These are phyloP conservation scores for Gossypium davidsonii DNA, from an alignment of 441 rosid genomes.

Conservation along the genomic window DNA sequence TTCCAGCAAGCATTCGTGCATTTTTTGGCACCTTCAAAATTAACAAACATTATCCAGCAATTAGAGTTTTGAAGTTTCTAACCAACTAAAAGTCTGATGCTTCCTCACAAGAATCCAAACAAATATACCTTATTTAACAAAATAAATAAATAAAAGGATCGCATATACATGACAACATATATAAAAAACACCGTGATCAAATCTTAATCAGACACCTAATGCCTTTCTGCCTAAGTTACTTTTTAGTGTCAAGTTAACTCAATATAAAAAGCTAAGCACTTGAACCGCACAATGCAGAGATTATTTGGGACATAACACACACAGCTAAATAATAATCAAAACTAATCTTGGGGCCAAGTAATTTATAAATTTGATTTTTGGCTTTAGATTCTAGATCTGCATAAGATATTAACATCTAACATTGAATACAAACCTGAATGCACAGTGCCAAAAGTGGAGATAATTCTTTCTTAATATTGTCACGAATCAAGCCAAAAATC, in stretches of 20 bases:
- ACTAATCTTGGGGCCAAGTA: neutral
- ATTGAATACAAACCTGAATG: conserved; percentile 64
- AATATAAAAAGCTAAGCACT: neutral
- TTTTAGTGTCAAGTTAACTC: neutral
- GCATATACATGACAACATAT: neutral
- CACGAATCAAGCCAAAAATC: conserved; percentile 95
- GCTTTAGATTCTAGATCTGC: conserved; percentile 6
- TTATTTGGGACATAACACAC: neutral
- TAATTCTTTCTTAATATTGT: conserved; percentile 88
- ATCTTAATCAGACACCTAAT: neutral
- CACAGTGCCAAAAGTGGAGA: conserved; percentile 77
- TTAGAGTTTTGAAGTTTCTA: conserved; percentile 6
- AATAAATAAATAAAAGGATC: neutral
- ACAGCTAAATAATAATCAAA: neutral
- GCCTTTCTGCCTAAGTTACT: neutral
- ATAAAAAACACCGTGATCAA: neutral
- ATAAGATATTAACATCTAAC: conserved; percentile 12
- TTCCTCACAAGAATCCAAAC: neutral
- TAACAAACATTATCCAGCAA: conserved; percentile 1
- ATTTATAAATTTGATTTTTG: neutral
- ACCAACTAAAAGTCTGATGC: neutral
- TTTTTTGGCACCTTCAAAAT: conserved; percentile 72
- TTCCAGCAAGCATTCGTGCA: conserved; percentile 65
- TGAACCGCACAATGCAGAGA: neutral
- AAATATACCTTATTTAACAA: neutral